Base-by-base conservation (phyloP, 139 green algal genomes). In the Micromonas commoda region DNA sequence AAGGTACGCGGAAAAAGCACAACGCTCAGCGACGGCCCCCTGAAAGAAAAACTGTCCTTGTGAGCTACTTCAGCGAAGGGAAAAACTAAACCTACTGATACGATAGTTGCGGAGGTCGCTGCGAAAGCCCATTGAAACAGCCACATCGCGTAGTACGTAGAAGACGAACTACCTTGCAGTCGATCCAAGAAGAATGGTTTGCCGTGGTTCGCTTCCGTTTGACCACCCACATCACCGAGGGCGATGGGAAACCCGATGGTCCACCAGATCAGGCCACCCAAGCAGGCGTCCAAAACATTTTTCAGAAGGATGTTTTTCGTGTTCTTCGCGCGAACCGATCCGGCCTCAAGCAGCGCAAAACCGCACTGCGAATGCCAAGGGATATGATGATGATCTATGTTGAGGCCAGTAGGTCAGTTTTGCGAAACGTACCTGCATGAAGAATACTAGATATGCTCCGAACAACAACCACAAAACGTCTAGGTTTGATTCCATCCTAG, bases 301-400 rank as follows among this genome's bases (percentile, higher is more conserved):
- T 91, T 89, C 26, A 96, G 86, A 54, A 96, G 82, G 77, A 96
- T 96, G 86, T 96, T 96, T 85, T 92, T 90, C 20, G 88, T 91
- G 87, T 96, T 96, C 85, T 96, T 96, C 57, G 84, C 86, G 38
- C 91, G 85, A 64, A 96, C 91, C 23, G 88, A 88, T 34, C 91
- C 91, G 35, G 88, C 89, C 81, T 88, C 93, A 0, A 96, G 84
- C 90, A 96, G 93, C 28, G 90, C 91, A 65, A 96, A 95, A 24
- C 91, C 91, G 24, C 85, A 85, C 78, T 96, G 91, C 19, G n/a
- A n/a, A n/a, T n/a, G n/a, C n/a, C n/a, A n/a, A n/a, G n/a, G n/a
- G n/a, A n/a, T n/a, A n/a, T n/a, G n/a, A n/a, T n/a, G n/a, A n/a
- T n/a, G n/a, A n/a, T n/a, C n/a, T n/a, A n/a, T n/a, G n/a, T n/a